Base-by-base conservation (phyloP, 352 stramenopile genomes). In the Globisporangium yorkense region DNA sequence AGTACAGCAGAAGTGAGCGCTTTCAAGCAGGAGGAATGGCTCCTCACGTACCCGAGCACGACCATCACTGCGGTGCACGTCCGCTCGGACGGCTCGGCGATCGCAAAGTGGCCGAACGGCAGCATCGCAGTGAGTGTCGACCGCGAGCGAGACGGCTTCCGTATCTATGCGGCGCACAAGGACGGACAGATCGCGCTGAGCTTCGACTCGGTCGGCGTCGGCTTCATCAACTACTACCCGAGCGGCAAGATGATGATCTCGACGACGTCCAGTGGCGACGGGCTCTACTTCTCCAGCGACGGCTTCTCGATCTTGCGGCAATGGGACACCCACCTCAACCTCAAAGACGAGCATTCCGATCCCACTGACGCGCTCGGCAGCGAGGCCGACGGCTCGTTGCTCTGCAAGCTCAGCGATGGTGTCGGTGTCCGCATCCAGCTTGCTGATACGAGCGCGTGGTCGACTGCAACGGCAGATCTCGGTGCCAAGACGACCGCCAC, bases 181-280 rank as follows among this genome's bases (percentile, higher is more conserved):
- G 82, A 92, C 56, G 78, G 80, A 0, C 65, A 66, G 7, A 70
- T 92, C 47, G 74, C 76, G 21, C 56, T 92, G 31, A 92, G 79
- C 48, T 84, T 92, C 33, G 80, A 90, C 43, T 61, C 72, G 2
- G 53, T 56, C 6, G 82, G 82, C 33, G 82, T 90, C 0, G 82
- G 82, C 15, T 90, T 92, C 43, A 72, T 90, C 54, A 92, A 92
- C 56, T 87, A 88, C 52, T 75, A 89, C 33, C 78, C 82, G 27
- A 88, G 74, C n/a, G 80, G 82, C 10, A 73, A 77, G 16, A 88
- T 78, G 57, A 70, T 92, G 56, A 59, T 92, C 6, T 92, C 80
- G 12, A 92, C 82, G 12, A 88, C 80, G 6, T 87, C 75, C 0
- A 67, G 64, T 29, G 78, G 82, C 39, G 67, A 88, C 52, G 80